Base-by-base conservation (phyloP, 2,329 filamentous ascomycete genomes). In the Karstenula rhodostoma region DNA sequence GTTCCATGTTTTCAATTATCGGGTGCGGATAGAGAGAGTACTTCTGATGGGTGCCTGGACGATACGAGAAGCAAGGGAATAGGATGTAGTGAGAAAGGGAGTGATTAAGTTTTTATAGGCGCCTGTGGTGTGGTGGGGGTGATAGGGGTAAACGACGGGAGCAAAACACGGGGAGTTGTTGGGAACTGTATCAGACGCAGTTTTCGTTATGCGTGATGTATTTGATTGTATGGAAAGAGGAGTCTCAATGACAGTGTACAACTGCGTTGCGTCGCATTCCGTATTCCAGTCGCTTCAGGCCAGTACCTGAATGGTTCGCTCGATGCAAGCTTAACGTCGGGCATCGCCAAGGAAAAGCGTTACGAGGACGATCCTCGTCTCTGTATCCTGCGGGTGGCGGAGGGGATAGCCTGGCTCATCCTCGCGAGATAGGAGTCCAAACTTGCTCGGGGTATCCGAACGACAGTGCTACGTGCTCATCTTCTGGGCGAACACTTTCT, bases 161-260 rank as follows among this genome's bases (percentile, higher is more conserved):
- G n/a, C 29, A 32, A 10, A 32, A 10, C 29, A 32, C 8, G 8
- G 29, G 12, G 8, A 10, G 4, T 9, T 32, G 8, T 2, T 10
- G 42, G 6, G 4, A 12, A 19, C 7, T 25, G 17, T 10, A 22
- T 49, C 19, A 33, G 13, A 29, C n/a, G 17, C 32, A 37, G 19
- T 35, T 4, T 23, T 37, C 15, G 29, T 5, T 32, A n/a, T 40
- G n/a, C 6, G 13, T 40, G 27, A n/a, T 22, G 19, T 51, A 10
- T 5, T 25, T 6, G 23, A 17, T 23, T 27, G 22, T 13, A 52
- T 40, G 23, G 22, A 42, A 27, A 37, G 19, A 22, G 12, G 48
- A 33, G 33, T 51, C 37, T 51, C 32, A 37, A 27, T 42, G 33
- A 40, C 27, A 52, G 33, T 52, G 33, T 42, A 52, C 33, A 52